These are phyloP conservation scores for Posidonia oceanica DNA, from an alignment of 116 monocot genomes.

Conservation along the genomic window DNA sequence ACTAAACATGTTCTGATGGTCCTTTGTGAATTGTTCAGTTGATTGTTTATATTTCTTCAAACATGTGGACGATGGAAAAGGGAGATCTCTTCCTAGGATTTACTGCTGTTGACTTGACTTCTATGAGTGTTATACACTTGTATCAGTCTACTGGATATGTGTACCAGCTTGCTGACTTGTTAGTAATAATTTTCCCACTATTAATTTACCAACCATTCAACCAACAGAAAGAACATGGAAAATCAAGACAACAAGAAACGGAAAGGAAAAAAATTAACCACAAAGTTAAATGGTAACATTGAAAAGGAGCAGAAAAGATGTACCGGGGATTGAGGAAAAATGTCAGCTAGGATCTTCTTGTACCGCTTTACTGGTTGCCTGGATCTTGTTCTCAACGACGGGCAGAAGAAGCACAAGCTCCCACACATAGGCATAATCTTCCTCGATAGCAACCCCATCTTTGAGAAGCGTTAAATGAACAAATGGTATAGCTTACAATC, in stretches of 20 bases:
- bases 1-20: too few species aligned
- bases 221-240: background rate
- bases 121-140: too few species aligned
- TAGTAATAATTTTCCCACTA: too few species aligned
- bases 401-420: conserved; percentile 65
- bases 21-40: too few species aligned
- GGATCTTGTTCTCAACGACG: conserved; percentile 63
- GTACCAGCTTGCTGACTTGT: too few species aligned
- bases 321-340: conserved; percentile 65
- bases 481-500: too few species aligned
- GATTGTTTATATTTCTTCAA: too few species aligned
- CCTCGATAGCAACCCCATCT: conserved; percentile 64
- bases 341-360: conserved; percentile 81
- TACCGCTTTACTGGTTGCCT: conserved; percentile 88
- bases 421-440: conserved; percentile 57
- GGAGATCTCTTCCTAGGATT: too few species aligned
- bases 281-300: background rate
- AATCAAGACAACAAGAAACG: background rate
- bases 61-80: too few species aligned
- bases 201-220: background rate
- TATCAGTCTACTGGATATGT: too few species aligned
- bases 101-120: too few species aligned
- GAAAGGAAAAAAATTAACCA: background rate
- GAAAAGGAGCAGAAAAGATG: background rate
- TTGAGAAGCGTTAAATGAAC: background rate